Base-by-base conservation (phyloP, 2,329 filamentous ascomycete genomes). In the Rhynchosporium agropyri region DNA sequence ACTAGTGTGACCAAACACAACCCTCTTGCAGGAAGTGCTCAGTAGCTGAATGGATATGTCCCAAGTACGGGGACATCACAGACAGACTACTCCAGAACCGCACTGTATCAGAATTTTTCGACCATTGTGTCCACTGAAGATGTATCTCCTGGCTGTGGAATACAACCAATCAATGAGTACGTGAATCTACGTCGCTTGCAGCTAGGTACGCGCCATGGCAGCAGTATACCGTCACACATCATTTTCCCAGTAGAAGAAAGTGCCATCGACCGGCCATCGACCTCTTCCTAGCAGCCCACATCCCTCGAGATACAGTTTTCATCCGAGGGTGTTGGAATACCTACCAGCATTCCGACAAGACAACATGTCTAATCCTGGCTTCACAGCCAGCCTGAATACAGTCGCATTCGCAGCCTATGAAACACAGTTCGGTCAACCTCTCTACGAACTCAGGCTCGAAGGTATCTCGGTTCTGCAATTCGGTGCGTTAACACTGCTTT, bases 341-440 rank as follows among this genome's bases (percentile, higher is more conserved):
- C 50, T 53, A 6, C 49, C 50, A 9, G 50, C 36, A 4, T 53
- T 53, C 50, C 36, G 31, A 26, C 3, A 10, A 3, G 13, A 7
- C 33, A 6, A 53, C 31, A 12, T 6, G 4, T 9, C 10, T 4
- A 13, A 53, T 26, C 4, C 31, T 7, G 9, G 50, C 13, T 53
- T 53, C 33, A 20, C 50, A 4, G 40, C 63, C 9, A 65, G 64
- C 68, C 81, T 83, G 75, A 79, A 79, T 1, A 81, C 82, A 15
- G 81, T 83, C 4, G 81, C 81, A 26, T 75, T 84, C 29, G 78
- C 80, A 43, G 79, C 79, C 26, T 72, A 83, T 31, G 79, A 15
- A 79, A 80, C 65, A 74, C 42, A 6, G 58, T 38, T 3, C 60
- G 64, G 43, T 62, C 65, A 20, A 65, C 71, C 2, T 73, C 78